Percentiles rank a stretch among this genome's conserved stretches.
Conservation (phyloP, 371 early-diverging fungal genomes). For the Cladochytrium tenue region DNA sequence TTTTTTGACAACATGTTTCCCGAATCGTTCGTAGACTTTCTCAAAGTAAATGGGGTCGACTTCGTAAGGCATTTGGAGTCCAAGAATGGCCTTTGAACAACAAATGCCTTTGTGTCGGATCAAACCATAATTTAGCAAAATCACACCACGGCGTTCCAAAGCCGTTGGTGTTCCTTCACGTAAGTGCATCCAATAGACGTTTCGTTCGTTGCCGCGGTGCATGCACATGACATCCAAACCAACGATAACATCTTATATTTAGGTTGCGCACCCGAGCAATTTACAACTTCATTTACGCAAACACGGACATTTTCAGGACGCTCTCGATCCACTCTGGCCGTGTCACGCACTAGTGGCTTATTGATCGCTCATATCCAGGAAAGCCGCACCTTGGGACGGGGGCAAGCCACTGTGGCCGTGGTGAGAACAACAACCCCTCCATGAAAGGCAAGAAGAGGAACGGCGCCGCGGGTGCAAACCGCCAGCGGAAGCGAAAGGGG, state of each 20-base stretch:
- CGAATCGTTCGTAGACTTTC: slow-evolving; percentile 1
- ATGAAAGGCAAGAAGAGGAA: neutral
- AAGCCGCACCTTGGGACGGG: neutral
- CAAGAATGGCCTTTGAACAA: no score
- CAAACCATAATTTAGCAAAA: no score
- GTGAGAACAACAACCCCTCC: no score
- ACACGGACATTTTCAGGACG: slow-evolving; percentile 7
- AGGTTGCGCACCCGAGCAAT: slow-evolving; percentile 66
- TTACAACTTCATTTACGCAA: neutral
- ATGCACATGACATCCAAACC: slow-evolving; percentile 61
- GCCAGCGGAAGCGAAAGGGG: slow-evolving; percentile 8
- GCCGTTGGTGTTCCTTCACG: no score
- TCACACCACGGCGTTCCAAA: no score
- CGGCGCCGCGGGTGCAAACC: slow-evolving; percentile 13
- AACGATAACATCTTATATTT: slow-evolving; percentile 77
- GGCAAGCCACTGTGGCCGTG: neutral
- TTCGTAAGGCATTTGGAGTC: no score
- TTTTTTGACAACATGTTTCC: neutral
- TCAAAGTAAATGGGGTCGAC: neutral
- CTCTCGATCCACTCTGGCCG: slow-evolving; percentile 53
- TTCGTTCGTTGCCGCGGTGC: slow-evolving; percentile 76
- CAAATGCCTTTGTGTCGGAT: no score
- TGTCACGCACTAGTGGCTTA: slow-evolving; percentile 71
- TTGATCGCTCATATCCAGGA: slow-evolving; percentile 71
- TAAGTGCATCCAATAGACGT: no score